Conservation (phyloP, 495 filamentous ascomycete genomes). For the Cetradonia linearis region DNA sequence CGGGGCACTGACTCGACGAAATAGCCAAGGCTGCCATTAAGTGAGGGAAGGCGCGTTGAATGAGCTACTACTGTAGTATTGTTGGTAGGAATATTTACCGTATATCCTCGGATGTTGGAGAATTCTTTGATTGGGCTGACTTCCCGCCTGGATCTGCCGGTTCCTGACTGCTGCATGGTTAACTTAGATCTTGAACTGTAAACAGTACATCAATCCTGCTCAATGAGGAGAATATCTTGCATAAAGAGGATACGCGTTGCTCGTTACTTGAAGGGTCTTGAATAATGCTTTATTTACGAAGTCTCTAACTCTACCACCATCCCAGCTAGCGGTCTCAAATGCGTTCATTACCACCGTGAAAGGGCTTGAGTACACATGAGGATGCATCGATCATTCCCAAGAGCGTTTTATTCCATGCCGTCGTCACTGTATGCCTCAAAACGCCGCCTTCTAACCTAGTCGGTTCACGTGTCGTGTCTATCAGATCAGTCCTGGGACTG, state of each 20-base stretch:
- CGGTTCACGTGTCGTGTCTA: slow-evolving; percentile 13
- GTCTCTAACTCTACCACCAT: neutral
- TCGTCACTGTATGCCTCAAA: slow-evolving; percentile 10
- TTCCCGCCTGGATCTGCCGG: slow-evolving; percentile 14
- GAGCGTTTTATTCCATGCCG: neutral
- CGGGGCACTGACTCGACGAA: neutral
- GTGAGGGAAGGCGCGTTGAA: neutral
- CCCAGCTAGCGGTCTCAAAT: slow-evolving; percentile 1
- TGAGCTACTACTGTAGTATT: neutral
- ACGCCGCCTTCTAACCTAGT: slow-evolving; percentile 11
- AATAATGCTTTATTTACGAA: slow-evolving; percentile 8
- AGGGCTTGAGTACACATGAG: slow-evolving; percentile 1
- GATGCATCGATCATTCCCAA: neutral
- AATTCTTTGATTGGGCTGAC: neutral
- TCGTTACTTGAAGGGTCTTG: neutral
- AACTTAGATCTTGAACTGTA: slow-evolving; percentile 29
- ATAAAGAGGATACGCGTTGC: neutral
- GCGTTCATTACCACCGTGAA: slow-evolving; percentile 9
- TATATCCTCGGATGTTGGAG: neutral
- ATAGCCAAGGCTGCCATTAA: neutral
- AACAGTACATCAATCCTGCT: neutral
- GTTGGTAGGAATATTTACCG: neutral
- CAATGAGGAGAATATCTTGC: neutral
- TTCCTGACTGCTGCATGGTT: slow-evolving; percentile 35
- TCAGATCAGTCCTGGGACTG: slow-evolving; percentile 20